Conservation (phyloP, 805 yeast genomes). For the Cyberlindnera subsufficiens region DNA sequence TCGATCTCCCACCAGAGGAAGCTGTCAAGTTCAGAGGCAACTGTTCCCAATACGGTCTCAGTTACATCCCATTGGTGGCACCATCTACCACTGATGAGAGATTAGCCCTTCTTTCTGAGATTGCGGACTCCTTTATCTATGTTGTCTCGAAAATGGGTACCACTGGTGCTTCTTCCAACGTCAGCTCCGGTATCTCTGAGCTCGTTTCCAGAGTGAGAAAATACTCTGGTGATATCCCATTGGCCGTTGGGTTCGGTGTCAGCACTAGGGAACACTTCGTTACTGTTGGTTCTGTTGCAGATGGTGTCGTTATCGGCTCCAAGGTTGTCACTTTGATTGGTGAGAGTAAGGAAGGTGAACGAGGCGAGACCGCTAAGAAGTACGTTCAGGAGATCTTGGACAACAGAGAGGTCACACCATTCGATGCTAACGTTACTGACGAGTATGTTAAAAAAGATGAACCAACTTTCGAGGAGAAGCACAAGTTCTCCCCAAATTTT, state of each 20-base stretch:
- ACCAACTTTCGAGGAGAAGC: slow-evolving; percentile 46
- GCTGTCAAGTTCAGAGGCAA: slow-evolving; percentile 78
- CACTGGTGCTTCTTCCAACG: slow-evolving; percentile 77
- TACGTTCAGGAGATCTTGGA: slow-evolving; percentile 69
- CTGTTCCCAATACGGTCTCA: slow-evolving; percentile 62
- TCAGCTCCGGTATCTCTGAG: slow-evolving; percentile 56
- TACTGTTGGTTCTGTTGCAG: slow-evolving; percentile 73
- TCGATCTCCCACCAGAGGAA: slow-evolving; percentile 97
- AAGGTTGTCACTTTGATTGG: slow-evolving; percentile 69
- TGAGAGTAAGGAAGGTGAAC: slow-evolving; percentile 51
- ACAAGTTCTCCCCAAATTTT: slow-evolving; percentile 69
- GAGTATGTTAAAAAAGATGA: slow-evolving; percentile 27
- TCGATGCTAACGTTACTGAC: slow-evolving; percentile 18
- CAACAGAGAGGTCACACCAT: slow-evolving; percentile 36
- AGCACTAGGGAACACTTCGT: slow-evolving; percentile 87
- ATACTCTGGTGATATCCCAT: slow-evolving; percentile 68
- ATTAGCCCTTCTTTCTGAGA: slow-evolving; percentile 65
- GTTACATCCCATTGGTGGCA: slow-evolving; percentile 91
- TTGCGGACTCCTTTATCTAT: slow-evolving; percentile 93
- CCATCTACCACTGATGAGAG: slow-evolving; percentile 95
- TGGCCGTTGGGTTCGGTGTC: slow-evolving; percentile 97
- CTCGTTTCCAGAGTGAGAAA: slow-evolving; percentile 73
- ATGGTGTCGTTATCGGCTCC: slow-evolving; percentile 96
- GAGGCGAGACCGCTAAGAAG: slow-evolving; percentile 57
- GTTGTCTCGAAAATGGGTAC: slow-evolving; percentile 98